Percentiles rank a stretch among this genome's conserved stretches.
Conservation (phyloP, 1,284 basidiomycete genomes). For the Cryptococcus floricola region DNA sequence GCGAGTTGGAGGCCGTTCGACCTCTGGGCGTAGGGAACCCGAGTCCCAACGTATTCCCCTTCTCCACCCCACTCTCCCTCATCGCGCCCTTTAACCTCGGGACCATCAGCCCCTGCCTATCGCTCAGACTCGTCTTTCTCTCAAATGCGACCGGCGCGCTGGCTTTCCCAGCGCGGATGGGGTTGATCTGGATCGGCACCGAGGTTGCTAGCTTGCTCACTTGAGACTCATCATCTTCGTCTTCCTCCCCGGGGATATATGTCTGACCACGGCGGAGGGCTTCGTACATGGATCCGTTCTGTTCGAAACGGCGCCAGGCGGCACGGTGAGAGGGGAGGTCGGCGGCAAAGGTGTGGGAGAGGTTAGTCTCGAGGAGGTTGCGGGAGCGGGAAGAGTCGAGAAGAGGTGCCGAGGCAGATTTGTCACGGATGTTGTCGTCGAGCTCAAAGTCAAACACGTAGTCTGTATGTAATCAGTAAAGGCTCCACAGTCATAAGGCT, state of each 20-base stretch:
- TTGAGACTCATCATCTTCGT: constrained; percentile 12
- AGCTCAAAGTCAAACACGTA: constrained; percentile 49
- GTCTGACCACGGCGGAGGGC: constrained; percentile 11
- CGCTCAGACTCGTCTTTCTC: constrained; percentile 43
- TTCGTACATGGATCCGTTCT: constrained; percentile 25
- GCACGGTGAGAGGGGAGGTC: constrained; percentile 47
- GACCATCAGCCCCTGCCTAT: constrained; percentile 38
- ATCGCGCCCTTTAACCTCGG: constrained; percentile 41
- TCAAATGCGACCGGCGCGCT: constrained; percentile 20
- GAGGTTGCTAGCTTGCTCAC: constrained; percentile 37
- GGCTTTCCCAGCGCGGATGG: constrained; percentile 1
- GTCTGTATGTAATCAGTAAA: constrained; percentile 18
- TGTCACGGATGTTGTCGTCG: constrained; percentile 21
- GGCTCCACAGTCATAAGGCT: no score
- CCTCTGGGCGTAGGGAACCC: constrained; percentile 6
- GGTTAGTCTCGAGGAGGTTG: constrained; percentile 41
- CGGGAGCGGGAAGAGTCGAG: constrained; percentile 14
- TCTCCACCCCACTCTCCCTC: constrained; percentile 26
- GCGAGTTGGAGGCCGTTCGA: background rate
- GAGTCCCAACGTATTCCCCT: constrained; percentile 14
- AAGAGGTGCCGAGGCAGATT: background rate
- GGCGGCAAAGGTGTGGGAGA: constrained; percentile 44
- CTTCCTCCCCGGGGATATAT: constrained; percentile 16
- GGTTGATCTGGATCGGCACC: constrained; percentile 41
- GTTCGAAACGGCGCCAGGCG: constrained; percentile 37